These are phyloP conservation scores for Pythium biforme DNA, from an alignment of 352 stramenopile genomes.

Conservation along the genomic window DNA sequence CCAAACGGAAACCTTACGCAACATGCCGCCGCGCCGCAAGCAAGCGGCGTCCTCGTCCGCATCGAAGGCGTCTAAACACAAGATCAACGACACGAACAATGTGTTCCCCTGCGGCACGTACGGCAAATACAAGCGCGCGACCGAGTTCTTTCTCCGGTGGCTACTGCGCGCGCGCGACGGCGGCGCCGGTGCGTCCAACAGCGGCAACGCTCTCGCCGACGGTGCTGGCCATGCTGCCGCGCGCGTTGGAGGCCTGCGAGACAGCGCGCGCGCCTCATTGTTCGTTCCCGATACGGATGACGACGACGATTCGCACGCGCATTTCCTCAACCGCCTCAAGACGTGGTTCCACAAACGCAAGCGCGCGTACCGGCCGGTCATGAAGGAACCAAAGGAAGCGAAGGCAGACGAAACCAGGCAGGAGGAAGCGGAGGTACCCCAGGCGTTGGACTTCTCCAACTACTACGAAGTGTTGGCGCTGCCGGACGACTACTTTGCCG, in stretches of 20 bases:
- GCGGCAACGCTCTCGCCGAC: constrained; percentile 3
- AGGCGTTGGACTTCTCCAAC: constrained; percentile 12
- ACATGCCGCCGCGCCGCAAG: background rate
- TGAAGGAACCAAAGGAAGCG: no score
- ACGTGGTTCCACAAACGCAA: background rate
- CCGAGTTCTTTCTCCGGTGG: background rate
- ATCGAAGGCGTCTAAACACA: no score
- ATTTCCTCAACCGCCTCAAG: background rate
- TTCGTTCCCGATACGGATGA: background rate
- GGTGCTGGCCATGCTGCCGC: constrained; percentile 4
- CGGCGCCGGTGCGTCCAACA: constrained; percentile 12
- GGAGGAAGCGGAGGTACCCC: background rate
- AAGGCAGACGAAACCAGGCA: no score
- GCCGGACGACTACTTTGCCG: constrained; percentile 18
- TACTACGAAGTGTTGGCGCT: constrained; percentile 17
- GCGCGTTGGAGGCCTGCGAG: constrained; percentile 6
- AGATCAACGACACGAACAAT: no score
- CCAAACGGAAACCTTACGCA: no score
- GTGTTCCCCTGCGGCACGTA: background rate
- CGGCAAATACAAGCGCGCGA: constrained; percentile 1
- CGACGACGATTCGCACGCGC: background rate
- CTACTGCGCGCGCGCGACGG: background rate
- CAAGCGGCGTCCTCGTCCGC: no score
- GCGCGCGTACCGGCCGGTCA: no score
- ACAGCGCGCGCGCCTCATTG: background rate